phyloP scores from a whole-genome alignment of 805 yeast genomes.

The Teunomyces pallodes region DNA sequence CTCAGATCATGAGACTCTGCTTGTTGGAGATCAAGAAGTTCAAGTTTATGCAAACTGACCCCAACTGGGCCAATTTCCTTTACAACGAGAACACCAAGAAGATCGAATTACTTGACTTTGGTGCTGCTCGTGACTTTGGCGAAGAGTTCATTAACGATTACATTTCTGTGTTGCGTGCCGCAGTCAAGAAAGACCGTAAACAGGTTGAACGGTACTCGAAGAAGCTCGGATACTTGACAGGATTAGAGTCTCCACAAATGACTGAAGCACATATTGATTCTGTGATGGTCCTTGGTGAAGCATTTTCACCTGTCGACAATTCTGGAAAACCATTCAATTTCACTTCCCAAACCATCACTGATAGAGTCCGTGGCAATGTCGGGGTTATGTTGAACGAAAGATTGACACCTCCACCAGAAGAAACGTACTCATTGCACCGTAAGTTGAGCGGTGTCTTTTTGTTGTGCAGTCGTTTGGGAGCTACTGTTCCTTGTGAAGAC shows the following conservation, averaged over 20 bases:
- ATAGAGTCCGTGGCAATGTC: slow-evolving; percentile 84
- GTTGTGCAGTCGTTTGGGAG: slow-evolving; percentile 80
- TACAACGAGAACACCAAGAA: slow-evolving; percentile 69
- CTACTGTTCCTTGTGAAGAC: slow-evolving; percentile 76
- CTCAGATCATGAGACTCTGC: slow-evolving; percentile 83
- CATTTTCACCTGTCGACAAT: slow-evolving; percentile 60
- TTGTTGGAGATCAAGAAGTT: slow-evolving; percentile 79
- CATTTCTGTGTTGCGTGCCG: slow-evolving; percentile 68
- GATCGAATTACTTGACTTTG: slow-evolving; percentile 89
- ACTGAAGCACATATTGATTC: slow-evolving; percentile 89
- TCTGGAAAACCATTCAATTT: slow-evolving; percentile 64
- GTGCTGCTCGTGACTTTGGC: slow-evolving; percentile 83
- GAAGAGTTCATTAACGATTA: slow-evolving; percentile 68
- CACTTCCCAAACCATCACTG: slow-evolving; percentile 85
- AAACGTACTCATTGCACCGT: slow-evolving; percentile 93
- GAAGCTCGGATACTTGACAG: slow-evolving; percentile 85
- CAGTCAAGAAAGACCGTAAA: slow-evolving; percentile 64
- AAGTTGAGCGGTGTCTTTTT: slow-evolving; percentile 92
- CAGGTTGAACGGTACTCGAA: slow-evolving; percentile 63
- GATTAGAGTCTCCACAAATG: slow-evolving; percentile 86
- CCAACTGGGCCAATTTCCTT: slow-evolving; percentile 97
- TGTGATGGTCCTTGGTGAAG: slow-evolving; percentile 87
- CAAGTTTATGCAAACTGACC: slow-evolving; percentile 96
- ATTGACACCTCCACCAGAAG: slow-evolving; percentile 96
- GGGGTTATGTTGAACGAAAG: slow-evolving; percentile 89